Percentiles rank a stretch among this genome's conserved stretches.
These are phyloP conservation scores for Fusarium penzigii DNA, from an alignment of 2,329 filamentous ascomycete genomes.

Conservation along the genomic window DNA sequence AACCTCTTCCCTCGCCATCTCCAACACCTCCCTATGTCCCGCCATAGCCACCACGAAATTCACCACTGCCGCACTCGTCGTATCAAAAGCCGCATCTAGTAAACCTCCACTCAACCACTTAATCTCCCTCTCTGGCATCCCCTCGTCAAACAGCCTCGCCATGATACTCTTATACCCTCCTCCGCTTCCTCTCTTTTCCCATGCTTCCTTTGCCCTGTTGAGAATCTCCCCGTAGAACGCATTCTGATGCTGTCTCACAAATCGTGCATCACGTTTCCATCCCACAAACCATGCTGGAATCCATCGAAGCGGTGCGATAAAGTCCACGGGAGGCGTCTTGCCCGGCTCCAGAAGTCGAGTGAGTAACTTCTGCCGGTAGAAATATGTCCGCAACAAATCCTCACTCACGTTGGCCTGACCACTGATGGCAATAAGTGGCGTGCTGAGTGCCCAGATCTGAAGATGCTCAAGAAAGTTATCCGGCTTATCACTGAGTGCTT, in stretches of 20 bases:
- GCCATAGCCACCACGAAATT: slow-evolving; percentile 26
- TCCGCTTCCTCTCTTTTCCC: slow-evolving; percentile 1
- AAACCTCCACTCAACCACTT: slow-evolving; percentile 20
- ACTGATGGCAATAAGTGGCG: slow-evolving; percentile 25
- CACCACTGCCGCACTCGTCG: slow-evolving; percentile 18
- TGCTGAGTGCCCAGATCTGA: slow-evolving; percentile 25
- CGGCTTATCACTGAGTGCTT: slow-evolving; percentile 17
- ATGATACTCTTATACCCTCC: slow-evolving; percentile 13
- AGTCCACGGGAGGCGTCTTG: slow-evolving; percentile 28
- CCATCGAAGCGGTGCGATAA: slow-evolving; percentile 23
- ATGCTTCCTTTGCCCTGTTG: slow-evolving; percentile 1
- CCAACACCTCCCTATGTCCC: slow-evolving; percentile 20
- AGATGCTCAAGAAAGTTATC: slow-evolving; percentile 16
- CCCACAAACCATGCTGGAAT: slow-evolving; percentile 18
- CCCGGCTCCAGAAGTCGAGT: slow-evolving; percentile 28
- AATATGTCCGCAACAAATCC: slow-evolving; percentile 18
- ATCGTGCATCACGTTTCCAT: slow-evolving; percentile 23
- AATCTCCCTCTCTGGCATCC: slow-evolving; percentile 19
- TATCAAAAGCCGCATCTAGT: slow-evolving; percentile 30
- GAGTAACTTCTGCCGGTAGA: slow-evolving; percentile 23
- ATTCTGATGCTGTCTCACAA: slow-evolving; percentile 24
- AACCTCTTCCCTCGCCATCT: slow-evolving; percentile 20
- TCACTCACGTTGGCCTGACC: slow-evolving; percentile 20
- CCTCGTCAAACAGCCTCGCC: slow-evolving; percentile 20
- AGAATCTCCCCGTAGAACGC: slow-evolving; percentile 19